These are phyloP conservation scores for Pholiota molesta DNA, from an alignment of 768 basidiomycete genomes.

Conservation along the genomic window DNA sequence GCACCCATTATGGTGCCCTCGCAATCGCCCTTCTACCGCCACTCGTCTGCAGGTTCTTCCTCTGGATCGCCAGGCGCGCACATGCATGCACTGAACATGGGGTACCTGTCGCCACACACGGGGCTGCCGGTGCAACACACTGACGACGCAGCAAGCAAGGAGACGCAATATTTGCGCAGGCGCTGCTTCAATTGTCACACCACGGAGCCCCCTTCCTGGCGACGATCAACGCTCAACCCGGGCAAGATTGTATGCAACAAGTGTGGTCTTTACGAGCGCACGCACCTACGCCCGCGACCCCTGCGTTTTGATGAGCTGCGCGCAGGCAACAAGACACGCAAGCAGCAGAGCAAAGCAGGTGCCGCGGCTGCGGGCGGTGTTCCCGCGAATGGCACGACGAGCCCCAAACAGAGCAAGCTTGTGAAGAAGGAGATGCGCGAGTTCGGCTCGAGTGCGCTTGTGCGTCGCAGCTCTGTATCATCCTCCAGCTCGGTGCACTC, in stretches of 20 bases:
- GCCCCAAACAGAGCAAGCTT: constrained; percentile 40
- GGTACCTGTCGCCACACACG: constrained; percentile 43
- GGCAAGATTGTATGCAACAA: constrained; percentile 96
- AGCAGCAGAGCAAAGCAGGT: constrained; percentile 34
- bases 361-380: constrained; percentile 11
- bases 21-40: constrained; percentile 52
- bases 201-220: constrained; percentile 89
- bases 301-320: constrained; percentile 87
- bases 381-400: constrained; percentile 17
- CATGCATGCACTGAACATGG: constrained; percentile 35
- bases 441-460: constrained; percentile 37
- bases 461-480: constrained; percentile 66
- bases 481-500: constrained; percentile 59
- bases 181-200: constrained; percentile 92
- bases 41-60: background rate
- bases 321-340: constrained; percentile 83
- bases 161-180: constrained; percentile 87
- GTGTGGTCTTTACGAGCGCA: constrained; percentile 90
- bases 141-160: constrained; percentile 88
- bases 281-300: constrained; percentile 80
- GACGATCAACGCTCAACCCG: constrained; percentile 83
- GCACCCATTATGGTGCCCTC: constrained; percentile 63
- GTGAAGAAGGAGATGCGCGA: constrained; percentile 72
- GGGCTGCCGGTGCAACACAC: constrained; percentile 83
- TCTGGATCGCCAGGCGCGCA: background rate